Base-by-base conservation (phyloP, 2,329 filamentous ascomycete genomes). In the Bipolaris cookei region DNA sequence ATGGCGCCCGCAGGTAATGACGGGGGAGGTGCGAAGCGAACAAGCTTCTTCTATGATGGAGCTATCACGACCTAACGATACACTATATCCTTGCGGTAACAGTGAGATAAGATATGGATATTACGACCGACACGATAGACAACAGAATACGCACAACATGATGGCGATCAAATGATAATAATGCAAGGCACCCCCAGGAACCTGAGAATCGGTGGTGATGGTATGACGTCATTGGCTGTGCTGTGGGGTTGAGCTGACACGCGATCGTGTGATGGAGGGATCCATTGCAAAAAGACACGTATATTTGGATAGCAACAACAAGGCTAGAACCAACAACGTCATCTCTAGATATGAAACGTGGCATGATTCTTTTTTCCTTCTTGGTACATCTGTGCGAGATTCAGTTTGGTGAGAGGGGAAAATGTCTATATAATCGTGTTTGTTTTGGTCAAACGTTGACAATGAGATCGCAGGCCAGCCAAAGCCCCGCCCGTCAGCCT, bases 161-260 rank as follows among this genome's bases (percentile, higher is more conserved):
- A 59, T 58, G 21, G 42, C 58, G 67, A 70, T 70, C 64, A 67
- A 67, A 59, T 46, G 58, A 50, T 54, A 53, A 59, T 62, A 59
- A 68, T 75, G 72, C 72, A 74, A 76, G 73, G 73, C 66, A 73
- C 66, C 70, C 71, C 70, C 62, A 55, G 53, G 65, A 43, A 54
- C 49, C 37, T 48, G 37, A 54, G 46, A 16, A 41, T 45, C 20
- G 37, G 41, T 46, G 41, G 43, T 18, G 44, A 47, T 37, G 51
- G 47, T 21, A 63, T 72, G 68, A 73, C 69, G 66, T 73, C 69
- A 71, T 60, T 20, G 41, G 57, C 45, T 63, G 28, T 53, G 47
- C 45, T 63, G 28, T 53, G 47, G 41, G 46, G 44, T 50, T 35
- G 34, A 23, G 34, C 10, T 54, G 58, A 58, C 64, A 67, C 59